These are phyloP conservation scores for Serendipita sp. DNA, from an alignment of 768 basidiomycete species.

Conservation along the genomic window DNA sequence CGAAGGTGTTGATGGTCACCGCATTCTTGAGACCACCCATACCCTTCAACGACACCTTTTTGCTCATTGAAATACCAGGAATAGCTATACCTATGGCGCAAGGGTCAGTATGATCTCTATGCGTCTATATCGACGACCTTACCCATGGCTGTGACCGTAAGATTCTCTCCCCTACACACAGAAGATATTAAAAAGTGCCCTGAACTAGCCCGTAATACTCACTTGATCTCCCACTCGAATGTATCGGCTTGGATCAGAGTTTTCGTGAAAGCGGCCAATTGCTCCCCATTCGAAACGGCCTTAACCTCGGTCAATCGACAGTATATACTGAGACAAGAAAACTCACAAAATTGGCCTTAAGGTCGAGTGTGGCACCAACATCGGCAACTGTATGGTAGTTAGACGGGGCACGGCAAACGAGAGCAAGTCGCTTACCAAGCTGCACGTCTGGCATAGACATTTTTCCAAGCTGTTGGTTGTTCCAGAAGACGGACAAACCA, in stretches of 20 bases:
- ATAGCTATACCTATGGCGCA: conserved; percentile 32
- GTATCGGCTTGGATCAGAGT: conserved; percentile 42
- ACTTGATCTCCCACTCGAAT: conserved; percentile 48
- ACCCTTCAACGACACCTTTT: conserved; percentile 47
- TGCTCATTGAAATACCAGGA: conserved; percentile 35
- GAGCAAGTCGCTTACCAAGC: conserved; percentile 14
- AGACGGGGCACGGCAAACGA: not conserved
- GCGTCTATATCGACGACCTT: conserved; percentile 19
- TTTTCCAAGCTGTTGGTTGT: conserved; percentile 36
- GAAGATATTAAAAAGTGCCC: too few relatives aligned
- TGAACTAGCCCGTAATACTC: too few relatives aligned
- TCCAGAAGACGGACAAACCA: conserved; percentile 47
- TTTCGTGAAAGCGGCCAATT: conserved; percentile 50
- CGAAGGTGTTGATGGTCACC: conserved; percentile 48
- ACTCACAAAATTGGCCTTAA: conserved; percentile 31
- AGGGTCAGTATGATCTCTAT: conserved; percentile 12
- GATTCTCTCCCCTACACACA: conserved; percentile 31
- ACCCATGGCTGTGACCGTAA: conserved; percentile 39
- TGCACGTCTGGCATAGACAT: conserved; percentile 44
- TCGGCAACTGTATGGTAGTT: conserved; percentile 20
- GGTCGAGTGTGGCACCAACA: conserved; percentile 42
- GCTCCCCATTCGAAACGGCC: conserved; percentile 35
- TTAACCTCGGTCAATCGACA: too few relatives aligned
- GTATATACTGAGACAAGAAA: too few relatives aligned
- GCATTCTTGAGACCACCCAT: conserved; percentile 51